Conservation (phyloP, 805 yeast species). For the Nakazawaea populi region DNA sequence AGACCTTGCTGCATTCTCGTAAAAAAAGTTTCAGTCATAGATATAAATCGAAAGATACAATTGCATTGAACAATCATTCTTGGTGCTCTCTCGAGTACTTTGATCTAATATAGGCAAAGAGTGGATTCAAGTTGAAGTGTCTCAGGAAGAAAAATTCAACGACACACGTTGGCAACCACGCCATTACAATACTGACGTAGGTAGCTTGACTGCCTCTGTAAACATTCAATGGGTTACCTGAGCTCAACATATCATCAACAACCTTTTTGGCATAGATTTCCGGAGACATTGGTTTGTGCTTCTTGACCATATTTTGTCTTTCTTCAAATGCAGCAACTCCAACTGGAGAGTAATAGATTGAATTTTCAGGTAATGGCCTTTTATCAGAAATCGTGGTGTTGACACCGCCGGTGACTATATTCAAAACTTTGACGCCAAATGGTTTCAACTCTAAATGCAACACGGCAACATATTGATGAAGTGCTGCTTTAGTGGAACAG, state of each 20-base stretch:
- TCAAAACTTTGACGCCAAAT: slow-evolving; percentile 64
- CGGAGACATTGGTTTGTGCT: slow-evolving; percentile 54
- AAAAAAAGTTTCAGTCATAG: too few species aligned
- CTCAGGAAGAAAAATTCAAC: slow-evolving; percentile 19
- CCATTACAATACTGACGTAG: slow-evolving; percentile 16
- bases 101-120: slow-evolving; percentile 23
- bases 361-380: slow-evolving; percentile 49
- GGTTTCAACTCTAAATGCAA: slow-evolving; percentile 65
- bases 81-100: slow-evolving; percentile 6
- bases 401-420: slow-evolving; percentile 73
- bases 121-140: slow-evolving; percentile 30
- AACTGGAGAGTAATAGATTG: slow-evolving; percentile 47
- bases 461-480: slow-evolving; percentile 62
- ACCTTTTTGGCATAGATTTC: slow-evolving; percentile 52
- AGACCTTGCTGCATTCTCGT: too few species aligned
- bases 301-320: slow-evolving; percentile 54
- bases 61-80: neutral
- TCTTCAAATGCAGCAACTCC: slow-evolving; percentile 40
- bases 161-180: slow-evolving; percentile 21
- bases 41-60: too few species aligned
- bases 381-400: slow-evolving; percentile 63
- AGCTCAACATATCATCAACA: slow-evolving; percentile 39
- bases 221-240: slow-evolving; percentile 38
- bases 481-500: slow-evolving; percentile 68
- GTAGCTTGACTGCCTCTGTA: slow-evolving; percentile 45